Conservation (phyloP, 176 grass and related monocot genomes). For the Avena eriantha region DNA sequence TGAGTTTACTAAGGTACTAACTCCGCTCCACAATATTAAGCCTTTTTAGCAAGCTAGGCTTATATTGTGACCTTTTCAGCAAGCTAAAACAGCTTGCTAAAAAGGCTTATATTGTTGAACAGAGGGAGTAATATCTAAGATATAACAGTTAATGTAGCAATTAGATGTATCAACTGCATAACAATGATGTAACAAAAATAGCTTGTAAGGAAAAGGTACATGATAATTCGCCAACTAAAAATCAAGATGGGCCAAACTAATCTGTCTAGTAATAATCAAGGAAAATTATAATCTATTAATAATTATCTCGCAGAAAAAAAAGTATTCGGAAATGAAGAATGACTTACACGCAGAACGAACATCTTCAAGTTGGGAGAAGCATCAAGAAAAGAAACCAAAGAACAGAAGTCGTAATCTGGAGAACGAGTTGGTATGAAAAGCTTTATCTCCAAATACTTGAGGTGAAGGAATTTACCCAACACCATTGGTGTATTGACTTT, state of each 20-base stretch:
- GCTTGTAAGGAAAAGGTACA: not conserved
- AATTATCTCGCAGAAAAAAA: not conserved
- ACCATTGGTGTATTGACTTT: slow-evolving; percentile 1
- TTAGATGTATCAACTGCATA: not conserved
- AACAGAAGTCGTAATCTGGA: not conserved
- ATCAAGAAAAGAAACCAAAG: slow-evolving; percentile 36
- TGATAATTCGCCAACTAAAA: not conserved
- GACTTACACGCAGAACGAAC: slow-evolving; percentile 33
- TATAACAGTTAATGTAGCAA: not conserved
- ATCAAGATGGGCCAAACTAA: not conserved
- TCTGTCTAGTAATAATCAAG: not conserved
- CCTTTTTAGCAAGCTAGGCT: too few species aligned
- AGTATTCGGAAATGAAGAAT: not conserved
- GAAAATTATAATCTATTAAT: not conserved
- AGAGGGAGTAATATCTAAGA: not conserved
- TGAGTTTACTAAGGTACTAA: not conserved
- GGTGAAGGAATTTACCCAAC: slow-evolving; percentile 25
- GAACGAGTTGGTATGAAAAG: not conserved
- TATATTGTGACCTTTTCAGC: too few species aligned
- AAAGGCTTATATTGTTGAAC: too few species aligned
- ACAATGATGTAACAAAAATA: not conserved
- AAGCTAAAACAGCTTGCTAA: too few species aligned
- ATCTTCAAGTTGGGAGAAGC: slow-evolving; percentile 28
- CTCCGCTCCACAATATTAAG: too few species aligned
- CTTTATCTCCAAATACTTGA: slow-evolving; percentile 34